Evolutionary conservation across 768 basidiomycete species (phyloP).

Genomic region (Clitopilus passeckerianus): DNA sequence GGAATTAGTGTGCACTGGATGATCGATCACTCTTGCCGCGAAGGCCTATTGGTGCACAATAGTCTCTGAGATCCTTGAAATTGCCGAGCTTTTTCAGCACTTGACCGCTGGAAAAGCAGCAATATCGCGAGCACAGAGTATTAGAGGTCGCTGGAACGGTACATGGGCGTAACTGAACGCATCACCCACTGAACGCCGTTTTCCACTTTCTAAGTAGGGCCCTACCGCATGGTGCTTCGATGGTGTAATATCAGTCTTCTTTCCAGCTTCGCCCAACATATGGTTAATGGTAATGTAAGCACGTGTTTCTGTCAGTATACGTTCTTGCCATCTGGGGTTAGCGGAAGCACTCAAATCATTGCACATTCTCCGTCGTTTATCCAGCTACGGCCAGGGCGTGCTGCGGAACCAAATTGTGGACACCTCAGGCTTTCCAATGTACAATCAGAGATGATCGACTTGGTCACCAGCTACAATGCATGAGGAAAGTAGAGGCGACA

Average conservation of each 20-base stretch:
- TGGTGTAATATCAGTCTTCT: not conserved
- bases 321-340: not conserved
- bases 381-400: not conserved
- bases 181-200: too few species aligned
- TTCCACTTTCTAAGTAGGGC: not conserved
- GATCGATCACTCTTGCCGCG: not conserved
- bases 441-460: not conserved
- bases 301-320: not conserved
- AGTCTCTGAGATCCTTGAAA: not conserved
- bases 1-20: not conserved
- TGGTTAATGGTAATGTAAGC: not conserved
- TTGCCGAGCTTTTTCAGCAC: not conserved
- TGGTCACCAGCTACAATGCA: not conserved
- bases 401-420: not conserved
- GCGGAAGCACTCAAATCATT: not conserved
- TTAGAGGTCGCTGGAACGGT: not conserved
- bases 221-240: not conserved
- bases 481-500: not conserved
- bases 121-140: not conserved
- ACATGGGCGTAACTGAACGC: not conserved
- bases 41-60: not conserved
- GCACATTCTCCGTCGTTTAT: not conserved
- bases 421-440: not conserved
- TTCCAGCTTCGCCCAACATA: not conserved
- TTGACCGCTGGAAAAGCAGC: not conserved